phyloP scores from a whole-genome alignment of 257 asterid genomes.

The Petunia axillaris region DNA sequence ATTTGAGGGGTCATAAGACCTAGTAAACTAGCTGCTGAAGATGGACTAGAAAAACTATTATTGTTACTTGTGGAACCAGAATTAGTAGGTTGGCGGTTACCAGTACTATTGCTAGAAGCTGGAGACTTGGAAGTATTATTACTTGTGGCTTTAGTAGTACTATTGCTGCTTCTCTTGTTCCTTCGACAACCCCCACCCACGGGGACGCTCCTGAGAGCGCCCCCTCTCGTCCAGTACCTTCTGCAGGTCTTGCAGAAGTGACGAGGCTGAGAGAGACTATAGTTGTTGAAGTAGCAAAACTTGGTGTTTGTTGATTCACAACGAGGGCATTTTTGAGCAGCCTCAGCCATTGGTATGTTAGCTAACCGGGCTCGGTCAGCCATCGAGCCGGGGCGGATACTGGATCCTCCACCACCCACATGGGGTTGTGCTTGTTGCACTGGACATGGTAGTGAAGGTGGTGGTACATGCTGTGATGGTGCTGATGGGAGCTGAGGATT shows the following conservation, averaged over 20 bases:
- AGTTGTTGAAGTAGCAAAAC: conserved; percentile 93
- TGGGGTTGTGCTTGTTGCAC: conserved; percentile 49
- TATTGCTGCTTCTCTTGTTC: conserved; percentile 63
- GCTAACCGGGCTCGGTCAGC: conserved; percentile 91
- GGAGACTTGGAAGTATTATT: conserved; percentile 60
- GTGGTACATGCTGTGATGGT: conserved; percentile 2
- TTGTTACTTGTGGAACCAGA: conserved; percentile 55
- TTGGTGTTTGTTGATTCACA: conserved; percentile 90
- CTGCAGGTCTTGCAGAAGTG: conserved; percentile 95
- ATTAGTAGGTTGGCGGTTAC: conserved; percentile 43
- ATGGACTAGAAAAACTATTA: conserved; percentile 24
- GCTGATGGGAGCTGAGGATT: conserved; percentile 49
- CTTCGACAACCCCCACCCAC: conserved; percentile 93
- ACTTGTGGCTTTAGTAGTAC: conserved; percentile 27
- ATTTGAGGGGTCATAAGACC: conserved; percentile 56
- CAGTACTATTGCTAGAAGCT: conserved; percentile 35
- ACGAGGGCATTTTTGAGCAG: conserved; percentile 84
- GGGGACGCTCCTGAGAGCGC: conserved; percentile 84
- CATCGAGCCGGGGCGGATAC: conserved; percentile 83
- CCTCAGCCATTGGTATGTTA: conserved; percentile 76
- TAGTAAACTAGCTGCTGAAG: conserved; percentile 33
- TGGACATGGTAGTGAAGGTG: background rate
- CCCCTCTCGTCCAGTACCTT: conserved; percentile 93
- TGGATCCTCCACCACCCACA: conserved; percentile 49
- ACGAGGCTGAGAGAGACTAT: conserved; percentile 89